Conservation (phyloP, 108 stramenopile genomes). For the Cyclostephanos tholiformis region DNA sequence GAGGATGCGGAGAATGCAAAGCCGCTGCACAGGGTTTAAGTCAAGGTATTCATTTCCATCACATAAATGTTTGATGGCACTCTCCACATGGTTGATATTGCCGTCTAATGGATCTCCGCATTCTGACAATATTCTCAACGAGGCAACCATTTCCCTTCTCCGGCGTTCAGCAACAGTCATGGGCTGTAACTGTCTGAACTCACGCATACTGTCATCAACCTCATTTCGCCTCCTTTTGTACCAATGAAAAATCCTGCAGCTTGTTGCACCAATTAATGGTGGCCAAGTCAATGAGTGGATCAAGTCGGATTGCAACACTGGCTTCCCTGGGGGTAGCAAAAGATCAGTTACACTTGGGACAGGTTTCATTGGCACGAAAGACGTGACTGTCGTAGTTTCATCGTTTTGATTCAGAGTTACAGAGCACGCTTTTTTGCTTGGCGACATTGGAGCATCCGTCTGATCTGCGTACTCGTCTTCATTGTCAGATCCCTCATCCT, state of each 20-base stretch:
- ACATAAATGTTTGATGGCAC: conserved; percentile 63
- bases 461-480: conserved; percentile 55
- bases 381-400: conserved; percentile 53
- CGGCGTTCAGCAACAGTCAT: conserved; percentile 71
- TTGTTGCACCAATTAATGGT: conserved; percentile 73
- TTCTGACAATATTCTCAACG: conserved; percentile 70
- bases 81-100: conserved; percentile 44
- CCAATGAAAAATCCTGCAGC: conserved; percentile 69
- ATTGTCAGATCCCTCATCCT: conserved; percentile 56
- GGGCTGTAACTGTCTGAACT: conserved; percentile 59
- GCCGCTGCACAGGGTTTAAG: conserved; percentile 59
- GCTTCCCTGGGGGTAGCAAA: conserved; percentile 82
- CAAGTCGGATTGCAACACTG: conserved; percentile 55
- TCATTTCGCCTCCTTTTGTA: conserved; percentile 82
- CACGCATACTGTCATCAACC: conserved; percentile 80
- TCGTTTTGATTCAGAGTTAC: conserved; percentile 53
- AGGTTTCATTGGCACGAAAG: conserved; percentile 71
- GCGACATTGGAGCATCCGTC: conserved; percentile 26
- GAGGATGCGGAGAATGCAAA: conserved; percentile 72
- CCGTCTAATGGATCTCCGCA: conserved; percentile 46
- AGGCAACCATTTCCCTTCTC: conserved; percentile 63
- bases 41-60: conserved; percentile 68
- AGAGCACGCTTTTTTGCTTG: conserved; percentile 23
- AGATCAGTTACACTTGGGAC: conserved; percentile 79
- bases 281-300: conserved; percentile 77